These are phyloP conservation scores for Golubevia sp. DNA, from an alignment of 1,284 basidiomycete genomes.

Conservation along the genomic window DNA sequence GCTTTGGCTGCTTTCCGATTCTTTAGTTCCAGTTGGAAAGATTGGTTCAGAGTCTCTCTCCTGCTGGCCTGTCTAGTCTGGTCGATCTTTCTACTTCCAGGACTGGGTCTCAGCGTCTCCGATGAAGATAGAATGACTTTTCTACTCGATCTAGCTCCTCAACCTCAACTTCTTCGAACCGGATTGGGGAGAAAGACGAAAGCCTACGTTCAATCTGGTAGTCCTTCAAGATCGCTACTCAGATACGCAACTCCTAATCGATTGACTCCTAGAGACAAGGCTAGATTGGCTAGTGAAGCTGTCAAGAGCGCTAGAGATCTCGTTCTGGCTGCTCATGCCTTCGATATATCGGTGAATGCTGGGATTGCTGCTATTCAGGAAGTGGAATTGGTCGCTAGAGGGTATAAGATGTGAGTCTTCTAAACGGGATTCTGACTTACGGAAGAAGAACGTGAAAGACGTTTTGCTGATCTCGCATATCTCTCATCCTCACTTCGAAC, in stretches of 20 bases:
- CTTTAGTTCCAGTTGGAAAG: neutral
- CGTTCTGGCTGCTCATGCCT: conserved; percentile 30
- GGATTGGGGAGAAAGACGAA: neutral
- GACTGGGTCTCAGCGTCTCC: neutral
- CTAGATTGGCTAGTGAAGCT: neutral
- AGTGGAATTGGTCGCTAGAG: conserved; percentile 53
- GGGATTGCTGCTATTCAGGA: conserved; percentile 54
- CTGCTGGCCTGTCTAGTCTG: neutral
- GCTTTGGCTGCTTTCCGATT: neutral
- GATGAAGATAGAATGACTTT: neutral
- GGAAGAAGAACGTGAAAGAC: too few species aligned
- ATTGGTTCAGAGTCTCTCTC: neutral
- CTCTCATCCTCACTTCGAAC: neutral
- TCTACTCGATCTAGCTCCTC: neutral
- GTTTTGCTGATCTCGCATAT: neutral
- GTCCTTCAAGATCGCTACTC: conserved; percentile 2
- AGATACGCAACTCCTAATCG: neutral
- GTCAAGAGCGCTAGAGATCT: conserved; percentile 7
- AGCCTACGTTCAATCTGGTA: neutral
- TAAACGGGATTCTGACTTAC: neutral
- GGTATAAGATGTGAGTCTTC: conserved; percentile 35
- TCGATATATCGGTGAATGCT: conserved; percentile 42
- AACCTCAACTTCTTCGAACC: neutral
- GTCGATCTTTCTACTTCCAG: neutral
- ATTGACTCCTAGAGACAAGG: neutral